Percentiles rank a stretch among this genome's conserved stretches.
phyloP scores from a whole-genome alignment of 805 yeast genomes.

The Schwanniomyces vanrijiae region DNA sequence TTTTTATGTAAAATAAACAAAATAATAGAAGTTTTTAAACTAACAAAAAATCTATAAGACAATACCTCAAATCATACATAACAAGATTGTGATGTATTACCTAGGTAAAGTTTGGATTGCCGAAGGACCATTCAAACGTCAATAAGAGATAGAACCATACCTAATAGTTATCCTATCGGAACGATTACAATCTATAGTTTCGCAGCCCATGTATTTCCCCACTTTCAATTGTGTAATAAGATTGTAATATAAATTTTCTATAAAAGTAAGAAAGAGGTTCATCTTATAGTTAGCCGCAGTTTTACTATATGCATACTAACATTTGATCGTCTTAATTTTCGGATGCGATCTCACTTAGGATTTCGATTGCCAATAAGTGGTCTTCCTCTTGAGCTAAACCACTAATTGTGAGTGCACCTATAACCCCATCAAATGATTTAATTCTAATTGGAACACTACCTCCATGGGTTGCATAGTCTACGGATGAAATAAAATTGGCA shows the following conservation, averaged over 20 bases:
- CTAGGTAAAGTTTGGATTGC: no score
- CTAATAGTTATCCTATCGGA: no score
- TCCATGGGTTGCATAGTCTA: conserved; percentile 53
- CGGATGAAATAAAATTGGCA: conserved; percentile 38
- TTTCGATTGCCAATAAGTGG: conserved; percentile 46
- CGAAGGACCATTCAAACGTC: no score
- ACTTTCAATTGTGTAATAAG: not conserved
- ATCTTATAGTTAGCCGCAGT: not conserved
- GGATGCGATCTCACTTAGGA: conserved; percentile 14
- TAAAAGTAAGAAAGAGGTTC: no score
- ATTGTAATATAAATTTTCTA: no score
- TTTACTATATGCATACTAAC: not conserved
- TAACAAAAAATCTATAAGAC: conserved; percentile 46
- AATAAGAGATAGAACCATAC: no score
- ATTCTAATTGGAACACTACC: conserved; percentile 55
- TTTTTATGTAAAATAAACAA: conserved; percentile 27
- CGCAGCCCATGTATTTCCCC: no score
- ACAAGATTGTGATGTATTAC: no score
- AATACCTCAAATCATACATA: no score
- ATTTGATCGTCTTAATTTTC: not conserved
- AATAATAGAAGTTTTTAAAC: conserved; percentile 36
- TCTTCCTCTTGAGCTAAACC: conserved; percentile 59
- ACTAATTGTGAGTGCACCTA: conserved; percentile 54
- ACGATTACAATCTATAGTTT: no score
- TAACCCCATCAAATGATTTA: conserved; percentile 30